Percentiles rank a stretch among this genome's conserved stretches.
These are phyloP conservation scores for Angomonas deanei DNA, from an alignment of 208 protist genomes.

Conservation along the genomic window DNA sequence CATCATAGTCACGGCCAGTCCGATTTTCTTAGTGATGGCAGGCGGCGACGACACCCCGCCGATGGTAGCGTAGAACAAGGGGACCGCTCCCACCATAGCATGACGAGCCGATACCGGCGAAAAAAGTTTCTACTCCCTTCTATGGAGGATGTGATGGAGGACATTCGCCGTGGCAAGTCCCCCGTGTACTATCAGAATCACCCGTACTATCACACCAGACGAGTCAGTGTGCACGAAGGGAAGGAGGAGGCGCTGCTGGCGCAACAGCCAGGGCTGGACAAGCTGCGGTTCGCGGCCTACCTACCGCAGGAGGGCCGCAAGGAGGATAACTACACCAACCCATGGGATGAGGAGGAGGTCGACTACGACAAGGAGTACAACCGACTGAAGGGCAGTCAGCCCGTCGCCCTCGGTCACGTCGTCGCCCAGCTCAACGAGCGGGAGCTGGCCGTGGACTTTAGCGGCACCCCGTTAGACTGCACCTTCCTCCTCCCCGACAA, in stretches of 20 bases:
- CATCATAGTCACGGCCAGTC: no score
- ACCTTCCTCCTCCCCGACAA: neutral
- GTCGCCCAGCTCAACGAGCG: conserved; percentile 64
- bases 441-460: conserved; percentile 69
- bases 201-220: neutral
- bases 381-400: conserved; percentile 7
- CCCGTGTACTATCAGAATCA: no score
- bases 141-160: neutral
- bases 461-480: conserved; percentile 11
- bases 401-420: conserved; percentile 67
- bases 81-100: no score
- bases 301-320: neutral
- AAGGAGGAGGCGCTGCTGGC: neutral
- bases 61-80: no score
- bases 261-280: neutral
- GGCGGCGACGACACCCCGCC: no score
- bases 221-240: neutral
- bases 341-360: neutral
- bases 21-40: no score
- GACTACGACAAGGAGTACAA: neutral
- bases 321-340: neutral
- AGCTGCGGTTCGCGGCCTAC: neutral
- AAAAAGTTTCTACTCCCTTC: no score
- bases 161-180: no score
- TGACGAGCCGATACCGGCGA: no score